Percentiles rank a stretch among this genome's conserved stretches.
These are phyloP conservation scores for Dactylellina leptospora DNA, from an alignment of 2,329 filamentous ascomycete species.

Conservation along the genomic window DNA sequence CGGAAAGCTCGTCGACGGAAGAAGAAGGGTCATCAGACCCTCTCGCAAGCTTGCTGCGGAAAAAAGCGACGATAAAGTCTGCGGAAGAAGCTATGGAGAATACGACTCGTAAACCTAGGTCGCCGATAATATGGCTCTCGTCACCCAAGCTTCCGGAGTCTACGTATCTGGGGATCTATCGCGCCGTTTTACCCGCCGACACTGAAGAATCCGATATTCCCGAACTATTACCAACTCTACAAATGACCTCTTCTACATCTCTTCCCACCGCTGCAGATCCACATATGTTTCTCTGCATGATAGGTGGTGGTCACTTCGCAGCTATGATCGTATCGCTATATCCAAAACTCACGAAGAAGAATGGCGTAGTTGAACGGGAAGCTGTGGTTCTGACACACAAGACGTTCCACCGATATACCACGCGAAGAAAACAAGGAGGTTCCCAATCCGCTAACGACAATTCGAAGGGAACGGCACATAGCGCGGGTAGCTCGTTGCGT, in stretches of 20 bases:
- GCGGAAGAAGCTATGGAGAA: constrained; percentile 61
- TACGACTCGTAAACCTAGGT: constrained; percentile 68
- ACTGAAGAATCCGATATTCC: constrained; percentile 74
- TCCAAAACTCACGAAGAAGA: constrained; percentile 77
- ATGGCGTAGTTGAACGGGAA: constrained; percentile 77
- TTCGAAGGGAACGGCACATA: constrained; percentile 92
- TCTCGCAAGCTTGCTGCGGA: constrained; percentile 59
- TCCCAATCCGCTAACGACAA: constrained; percentile 93
- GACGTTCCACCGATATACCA: constrained; percentile 97
- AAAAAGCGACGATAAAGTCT: constrained; percentile 74
- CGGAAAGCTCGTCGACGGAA: constrained; percentile 74
- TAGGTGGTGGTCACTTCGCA: constrained; percentile 95
- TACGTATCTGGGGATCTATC: constrained; percentile 84
- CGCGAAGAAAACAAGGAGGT: constrained; percentile 92
- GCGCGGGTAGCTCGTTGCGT: constrained; percentile 86
- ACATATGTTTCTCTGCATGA: constrained; percentile 97
- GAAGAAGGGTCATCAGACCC: constrained; percentile 65
- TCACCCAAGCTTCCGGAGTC: constrained; percentile 78
- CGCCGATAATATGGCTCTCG: constrained; percentile 84
- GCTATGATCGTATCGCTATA: constrained; percentile 92
- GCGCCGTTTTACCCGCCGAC: constrained; percentile 76
- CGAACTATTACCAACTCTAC: constrained; percentile 69
- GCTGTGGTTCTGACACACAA: constrained; percentile 92
- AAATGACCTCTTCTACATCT: constrained; percentile 72
- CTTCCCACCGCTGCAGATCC: constrained; percentile 70